A percentile compares a stretch with the other conserved stretches of the same genome.
phyloP scores from a whole-genome alignment of 768 basidiomycete species.

The Lanmaoa pseudosensibilis region DNA sequence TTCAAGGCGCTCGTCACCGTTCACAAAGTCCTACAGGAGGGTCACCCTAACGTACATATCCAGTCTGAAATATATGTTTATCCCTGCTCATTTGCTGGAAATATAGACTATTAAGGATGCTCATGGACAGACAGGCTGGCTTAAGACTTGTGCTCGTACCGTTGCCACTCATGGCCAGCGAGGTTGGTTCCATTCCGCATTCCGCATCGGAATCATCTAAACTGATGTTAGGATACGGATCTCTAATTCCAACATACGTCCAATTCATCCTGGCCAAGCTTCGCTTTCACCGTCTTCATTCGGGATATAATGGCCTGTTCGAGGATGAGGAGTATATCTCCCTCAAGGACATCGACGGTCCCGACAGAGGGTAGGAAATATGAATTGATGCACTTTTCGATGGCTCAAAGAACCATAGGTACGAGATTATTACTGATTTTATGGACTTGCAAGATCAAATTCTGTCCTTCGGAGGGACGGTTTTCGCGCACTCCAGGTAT shows the following conservation, averaged over 20 bases:
- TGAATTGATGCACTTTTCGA: slow-evolving; percentile 2
- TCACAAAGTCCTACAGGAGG: slow-evolving; percentile 97
- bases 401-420: slow-evolving; percentile 48
- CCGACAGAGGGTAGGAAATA: slow-evolving; percentile 87
- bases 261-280: slow-evolving; percentile 95
- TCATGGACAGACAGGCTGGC: slow-evolving; percentile 95
- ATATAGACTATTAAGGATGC: slow-evolving; percentile 95
- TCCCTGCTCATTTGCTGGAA: slow-evolving; percentile 10
- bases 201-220: slow-evolving; percentile 4
- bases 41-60: slow-evolving; percentile 79
- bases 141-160: slow-evolving; percentile 94
- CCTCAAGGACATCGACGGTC: slow-evolving; percentile 96
- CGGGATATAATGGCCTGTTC: slow-evolving; percentile 97
- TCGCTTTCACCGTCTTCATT: slow-evolving; percentile 90
- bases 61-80: slow-evolving; percentile 1
- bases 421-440: slow-evolving; percentile 96
- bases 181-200: slow-evolving; percentile 45
- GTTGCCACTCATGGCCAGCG: slow-evolving; percentile 74
- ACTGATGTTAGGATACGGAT: slow-evolving; percentile 70
- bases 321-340: slow-evolving; percentile 99
- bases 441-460: slow-evolving; percentile 99
- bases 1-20: slow-evolving; percentile 98
- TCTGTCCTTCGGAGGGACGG: slow-evolving; percentile 96
- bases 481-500: slow-evolving; percentile 91
- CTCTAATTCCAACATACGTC: slow-evolving; percentile 93